Conservation (phyloP, 257 asterid genomes). For the Echites panduratus region DNA sequence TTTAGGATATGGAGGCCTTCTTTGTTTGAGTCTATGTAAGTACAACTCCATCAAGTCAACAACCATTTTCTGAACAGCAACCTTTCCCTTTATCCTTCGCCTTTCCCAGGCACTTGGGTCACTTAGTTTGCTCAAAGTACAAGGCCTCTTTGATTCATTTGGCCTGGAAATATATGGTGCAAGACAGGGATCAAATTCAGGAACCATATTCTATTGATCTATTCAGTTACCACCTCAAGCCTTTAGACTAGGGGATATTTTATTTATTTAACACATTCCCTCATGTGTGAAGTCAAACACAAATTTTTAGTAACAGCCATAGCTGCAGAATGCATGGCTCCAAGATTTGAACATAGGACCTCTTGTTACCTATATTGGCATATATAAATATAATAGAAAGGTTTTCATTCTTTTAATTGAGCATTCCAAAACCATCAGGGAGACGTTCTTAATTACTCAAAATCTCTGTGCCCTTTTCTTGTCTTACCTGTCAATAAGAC, state of each 20-base stretch:
- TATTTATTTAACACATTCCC: too few relatives aligned
- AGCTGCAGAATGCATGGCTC: not conserved
- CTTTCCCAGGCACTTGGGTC: conserved; percentile 90
- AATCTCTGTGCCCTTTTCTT: not conserved
- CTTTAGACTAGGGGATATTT: too few relatives aligned
- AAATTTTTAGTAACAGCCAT: too few relatives aligned
- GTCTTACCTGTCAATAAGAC: not conserved
- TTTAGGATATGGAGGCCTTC: conserved; percentile 75
- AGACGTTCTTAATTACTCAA: not conserved
- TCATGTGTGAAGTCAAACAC: too few relatives aligned
- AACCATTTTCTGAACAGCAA: conserved; percentile 96
- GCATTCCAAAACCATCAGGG: not conserved
- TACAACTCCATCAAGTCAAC: conserved; percentile 96
- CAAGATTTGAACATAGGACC: not conserved
- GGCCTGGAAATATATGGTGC: conserved; percentile 42
- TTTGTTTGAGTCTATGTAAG: conserved; percentile 90
- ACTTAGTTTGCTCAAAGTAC: conserved; percentile 74
- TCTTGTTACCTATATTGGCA: not conserved
- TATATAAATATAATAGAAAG: not conserved
- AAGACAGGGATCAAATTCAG: conserved; percentile 13
- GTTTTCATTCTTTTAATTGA: not conserved
- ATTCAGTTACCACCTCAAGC: too few relatives aligned
- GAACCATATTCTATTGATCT: not conserved
- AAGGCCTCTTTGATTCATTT: conserved; percentile 73
- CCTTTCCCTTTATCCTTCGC: conserved; percentile 94